Conservation (phyloP, 345 rosid species). For the Boechera stricta region DNA sequence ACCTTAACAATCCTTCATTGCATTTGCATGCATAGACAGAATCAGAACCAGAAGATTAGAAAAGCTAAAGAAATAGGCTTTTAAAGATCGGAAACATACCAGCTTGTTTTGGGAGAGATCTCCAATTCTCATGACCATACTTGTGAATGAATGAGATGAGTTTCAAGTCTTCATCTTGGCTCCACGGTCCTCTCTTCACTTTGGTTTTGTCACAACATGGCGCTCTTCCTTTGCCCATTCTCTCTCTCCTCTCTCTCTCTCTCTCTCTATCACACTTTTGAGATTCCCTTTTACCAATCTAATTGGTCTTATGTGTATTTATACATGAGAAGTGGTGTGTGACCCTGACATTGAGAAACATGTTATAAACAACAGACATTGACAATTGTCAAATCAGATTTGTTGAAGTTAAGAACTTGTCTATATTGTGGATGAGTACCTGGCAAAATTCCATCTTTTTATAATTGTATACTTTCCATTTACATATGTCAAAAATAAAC, state of each 20-base stretch:
- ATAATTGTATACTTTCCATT: background rate
- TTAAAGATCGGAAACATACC: slow-evolving; percentile 43
- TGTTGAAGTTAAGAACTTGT: slow-evolving; percentile 31
- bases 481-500: background rate
- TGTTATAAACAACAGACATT: slow-evolving; percentile 21
- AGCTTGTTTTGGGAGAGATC: slow-evolving; percentile 69
- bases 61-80: slow-evolving; percentile 3
- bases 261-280: slow-evolving; percentile 1
- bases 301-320: slow-evolving; percentile 39
- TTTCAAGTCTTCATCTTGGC: slow-evolving; percentile 61
- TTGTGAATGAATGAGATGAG: slow-evolving; percentile 56
- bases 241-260: slow-evolving; percentile 9
- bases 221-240: slow-evolving; percentile 53
- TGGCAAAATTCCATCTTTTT: slow-evolving; percentile 25
- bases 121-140: slow-evolving; percentile 67
- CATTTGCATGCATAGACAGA: slow-evolving; percentile 29
- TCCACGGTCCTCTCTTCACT: slow-evolving; percentile 75
- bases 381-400: slow-evolving; percentile 39
- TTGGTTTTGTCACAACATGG: slow-evolving; percentile 68
- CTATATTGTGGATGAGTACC: slow-evolving; percentile 24
- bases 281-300: slow-evolving; percentile 38
- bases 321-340: slow-evolving; percentile 32
- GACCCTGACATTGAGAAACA: slow-evolving; percentile 20
- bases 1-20: slow-evolving; percentile 47
- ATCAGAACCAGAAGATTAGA: slow-evolving; percentile 22